These are phyloP conservation scores for Sclerotinia spermophila DNA, from an alignment of 2,329 filamentous ascomycete species.

Conservation along the genomic window DNA sequence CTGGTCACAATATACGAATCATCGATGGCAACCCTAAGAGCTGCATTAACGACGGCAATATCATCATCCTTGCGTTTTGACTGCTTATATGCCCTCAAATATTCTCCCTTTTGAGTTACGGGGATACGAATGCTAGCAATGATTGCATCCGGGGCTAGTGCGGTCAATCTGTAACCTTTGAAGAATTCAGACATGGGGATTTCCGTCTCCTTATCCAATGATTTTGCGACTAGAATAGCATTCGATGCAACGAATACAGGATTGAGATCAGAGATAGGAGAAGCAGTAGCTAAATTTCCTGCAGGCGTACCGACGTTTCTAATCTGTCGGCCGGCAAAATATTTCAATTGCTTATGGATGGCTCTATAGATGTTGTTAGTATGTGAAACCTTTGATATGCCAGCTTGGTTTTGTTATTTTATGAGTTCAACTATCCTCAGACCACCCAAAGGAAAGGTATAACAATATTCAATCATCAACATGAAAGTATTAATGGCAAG, in stretches of 20 bases:
- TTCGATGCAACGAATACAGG: slow-evolving; percentile 88
- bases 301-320: slow-evolving; percentile 96
- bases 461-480: background rate
- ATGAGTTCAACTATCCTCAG: background rate
- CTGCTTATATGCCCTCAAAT: slow-evolving; percentile 89
- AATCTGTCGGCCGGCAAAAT: slow-evolving; percentile 93
- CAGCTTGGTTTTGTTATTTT: background rate
- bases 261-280: slow-evolving; percentile 94
- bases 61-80: slow-evolving; percentile 97
- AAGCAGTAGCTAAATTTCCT: slow-evolving; percentile 90
- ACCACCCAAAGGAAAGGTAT: background rate
- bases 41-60: slow-evolving; percentile 93
- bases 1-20: slow-evolving; percentile 67
- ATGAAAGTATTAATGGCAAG: background rate
- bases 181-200: slow-evolving; percentile 95
- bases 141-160: slow-evolving; percentile 74
- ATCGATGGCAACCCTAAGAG: slow-evolving; percentile 70
- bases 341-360: slow-evolving; percentile 89
- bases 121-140: slow-evolving; percentile 88
- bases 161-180: slow-evolving; percentile 83
- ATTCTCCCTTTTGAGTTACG: slow-evolving; percentile 72
- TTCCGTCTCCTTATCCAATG: slow-evolving; percentile 66
- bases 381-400: background rate
- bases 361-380: slow-evolving; percentile 42
- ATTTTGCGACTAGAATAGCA: slow-evolving; percentile 76